These are phyloP conservation scores for Fallopia convolvulus DNA, from an alignment of 148 eudicot genomes.

Conservation along the genomic window DNA sequence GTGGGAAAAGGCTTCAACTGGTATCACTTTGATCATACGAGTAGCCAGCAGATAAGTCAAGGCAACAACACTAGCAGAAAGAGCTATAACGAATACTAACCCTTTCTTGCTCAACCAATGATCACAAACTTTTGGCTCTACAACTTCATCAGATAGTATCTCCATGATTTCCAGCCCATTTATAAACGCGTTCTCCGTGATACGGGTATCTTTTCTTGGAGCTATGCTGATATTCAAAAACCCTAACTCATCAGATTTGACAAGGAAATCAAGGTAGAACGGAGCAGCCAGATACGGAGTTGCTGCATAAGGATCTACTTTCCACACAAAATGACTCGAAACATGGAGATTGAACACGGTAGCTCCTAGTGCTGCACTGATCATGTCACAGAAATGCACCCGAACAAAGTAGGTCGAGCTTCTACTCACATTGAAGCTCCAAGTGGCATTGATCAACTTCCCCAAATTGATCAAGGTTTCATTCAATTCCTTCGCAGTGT, in stretches of 20 bases:
- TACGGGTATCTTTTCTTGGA: neutral
- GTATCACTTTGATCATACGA: neutral
- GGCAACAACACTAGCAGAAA: neutral
- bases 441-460: constrained; percentile 34
- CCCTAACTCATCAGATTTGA: neutral
- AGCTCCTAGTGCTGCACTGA: constrained; percentile 34
- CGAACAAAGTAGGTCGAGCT: constrained; percentile 31
- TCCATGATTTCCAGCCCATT: constrained; percentile 10
- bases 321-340: constrained; percentile 27
- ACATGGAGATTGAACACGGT: constrained; percentile 48
- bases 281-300: constrained; percentile 35
- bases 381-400: constrained; percentile 48
- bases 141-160: neutral
- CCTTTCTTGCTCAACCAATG: neutral
- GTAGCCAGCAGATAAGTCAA: neutral
- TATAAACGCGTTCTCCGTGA: neutral
- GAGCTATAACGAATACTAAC: neutral
- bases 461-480: constrained; percentile 17
- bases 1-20: neutral
- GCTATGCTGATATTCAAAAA: neutral
- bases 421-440: constrained; percentile 39
- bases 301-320: constrained; percentile 39
- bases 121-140: neutral
- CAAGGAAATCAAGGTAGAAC: constrained; percentile 26
- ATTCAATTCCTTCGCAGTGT: constrained; percentile 24